Evolutionary conservation across 805 yeast species (phyloP), one percentile per base, ranked within the genome.

Genomic region (Suhomyces emberorum): DNA sequence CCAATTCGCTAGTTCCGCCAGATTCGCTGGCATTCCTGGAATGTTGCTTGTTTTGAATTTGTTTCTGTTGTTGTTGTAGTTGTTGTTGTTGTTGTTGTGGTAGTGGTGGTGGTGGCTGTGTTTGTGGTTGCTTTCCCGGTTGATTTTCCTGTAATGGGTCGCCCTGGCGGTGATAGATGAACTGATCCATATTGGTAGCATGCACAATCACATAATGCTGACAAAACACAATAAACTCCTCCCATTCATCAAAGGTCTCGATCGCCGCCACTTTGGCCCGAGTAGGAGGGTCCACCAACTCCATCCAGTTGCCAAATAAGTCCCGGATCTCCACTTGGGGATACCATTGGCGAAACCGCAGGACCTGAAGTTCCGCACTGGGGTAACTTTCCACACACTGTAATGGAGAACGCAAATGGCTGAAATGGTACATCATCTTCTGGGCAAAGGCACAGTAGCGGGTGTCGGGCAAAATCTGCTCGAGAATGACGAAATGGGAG

Each of bases 221-320:
- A 39, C 86, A 76, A 50, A 83, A 85, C 10, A 82, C 51, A 19
- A 79, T 70, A 44, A 85, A 84, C 56, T 85, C 95, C 59, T 85
- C 95, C 77, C 85, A 75, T 59, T 86, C 95, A 55, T 86, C 95
- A 57, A 85, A 86, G 3, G 76, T 74, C 52, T 85, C 95, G 15
- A 83, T 66, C 1, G 51, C 31, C 12, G 64, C 65, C 7, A 86
- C 69, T 27, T 57, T 54, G 0, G 37, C 29, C 46, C 73, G 76
- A 4, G 61, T 51, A 1, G 61, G 63, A 2, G 43, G 43, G 4
- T 67, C 54, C 1, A 80, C 60, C 15, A 70, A 54, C 7, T 60
- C 45, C 2, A 36, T 21, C 95, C 95, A 86, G 44, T 75, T 72
- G 21, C 73, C 73, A 37, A 72, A 65, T 46, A 86, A 59, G 49